Evolutionary conservation across 1,284 basidiomycete genomes (phyloP), one percentile per base, ranked within the genome.

Genomic region (Marasmius tenuissimus): DNA sequence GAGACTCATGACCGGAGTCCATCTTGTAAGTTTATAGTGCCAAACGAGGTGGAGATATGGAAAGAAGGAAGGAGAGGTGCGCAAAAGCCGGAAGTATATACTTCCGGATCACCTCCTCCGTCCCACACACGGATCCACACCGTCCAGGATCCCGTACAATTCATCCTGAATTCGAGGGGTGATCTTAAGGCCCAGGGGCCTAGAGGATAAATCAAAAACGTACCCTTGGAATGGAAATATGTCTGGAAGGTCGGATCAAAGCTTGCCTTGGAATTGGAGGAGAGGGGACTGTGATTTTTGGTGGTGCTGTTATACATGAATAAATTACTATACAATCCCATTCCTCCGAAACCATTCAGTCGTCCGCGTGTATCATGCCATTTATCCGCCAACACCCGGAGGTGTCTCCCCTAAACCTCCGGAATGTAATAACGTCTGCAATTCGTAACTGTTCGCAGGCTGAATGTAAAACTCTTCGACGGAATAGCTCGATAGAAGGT

Each of bases 381-480:
- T 10, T n/a, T 52, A 42, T 42, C 40, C 40, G 27, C 12, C 48
- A 16, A 52, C 11, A 52, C 50, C 50, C 20, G 27, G 50, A 16
- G 50, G 33, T 5, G 27, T 34, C 10, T 34, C 50, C 20, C 10
- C 50, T 22, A 52, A 16, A 10, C 50, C 50, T 35, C 50, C 50
- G 20, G 50, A 52, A 11, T 22, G 20, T n/a, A 52, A 7, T 33
- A 76, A 45, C 55, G 70, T 61, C 57, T 74, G 70, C 20, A 78
- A 61, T 63, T 78, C 75, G 8, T 72, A 62, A 18, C 64, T 69
- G 58, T 75, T 71, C 8, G 72, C 75, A 0, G 76, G 75, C n/a
- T 72, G 69, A 34, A 76, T 74, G 27, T 69, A 72, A 69, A 75
- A 71, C 56, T 72, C 73, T 61, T 75, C 70, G 12, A 78, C 73